Base-by-base conservation (phyloP, 1,139 yeast species). In the Pichia sp. region DNA sequence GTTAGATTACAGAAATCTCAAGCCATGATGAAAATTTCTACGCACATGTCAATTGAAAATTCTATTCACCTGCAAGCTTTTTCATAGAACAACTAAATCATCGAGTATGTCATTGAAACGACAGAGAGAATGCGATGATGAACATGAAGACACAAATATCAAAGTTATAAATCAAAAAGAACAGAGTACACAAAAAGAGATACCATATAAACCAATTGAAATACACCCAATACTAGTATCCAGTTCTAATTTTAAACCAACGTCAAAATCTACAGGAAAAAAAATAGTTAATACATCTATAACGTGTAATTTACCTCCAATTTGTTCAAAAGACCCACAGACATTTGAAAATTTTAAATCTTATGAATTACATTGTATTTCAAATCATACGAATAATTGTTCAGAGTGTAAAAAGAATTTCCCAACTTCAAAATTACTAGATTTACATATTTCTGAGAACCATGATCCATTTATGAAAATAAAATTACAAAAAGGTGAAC, bases 381-480 rank as follows among this genome's bases (percentile, higher is more conserved):
- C 62, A 51, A 29, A 55, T 6, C 65, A 62, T 45, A 52, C 59
- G 8, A 53, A 69, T 52, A 58, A 60, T 2, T 80, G 85, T 55
- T 47, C 54, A 0, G 67, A 63, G 42, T 80, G 85, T 57, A 56
- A 58, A 15, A 64, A 60, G 40, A 61, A 59, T 44, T 74, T 79
- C 51, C 79, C 80, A 0, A 65, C 67, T 15, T 62, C 67, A 18
- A 55, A 49, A 26, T 55, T 72, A 11, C 60, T 79, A 26, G 67
- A 69, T 6, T 54, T 78, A 20, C 85, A 80, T 56, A 68, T 77
- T 5, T 69, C 70, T 32, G 85, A 79, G 53, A 65, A 66, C 46
- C 85, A 80, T 56, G 74, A 77, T 56, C 79, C 82, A 3, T 69
- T 79, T 42, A 58, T 63, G n/a, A 58, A 56, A 24, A 64, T 71